phyloP scores from a whole-genome alignment of 2,329 filamentous ascomycete species.

The Aspergillus ruber region DNA sequence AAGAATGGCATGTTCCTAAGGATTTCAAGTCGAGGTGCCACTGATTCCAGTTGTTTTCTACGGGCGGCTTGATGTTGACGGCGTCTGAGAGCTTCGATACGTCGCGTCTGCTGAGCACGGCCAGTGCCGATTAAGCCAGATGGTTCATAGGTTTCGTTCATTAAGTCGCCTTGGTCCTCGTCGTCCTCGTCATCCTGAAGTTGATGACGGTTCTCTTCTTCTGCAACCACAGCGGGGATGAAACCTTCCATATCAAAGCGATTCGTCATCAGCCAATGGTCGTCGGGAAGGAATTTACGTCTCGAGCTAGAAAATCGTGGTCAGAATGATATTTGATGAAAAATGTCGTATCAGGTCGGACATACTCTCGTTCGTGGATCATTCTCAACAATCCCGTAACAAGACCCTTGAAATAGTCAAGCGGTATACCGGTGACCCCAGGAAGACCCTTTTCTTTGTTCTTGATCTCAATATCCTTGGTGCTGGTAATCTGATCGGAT shows the following conservation, averaged over 20 bases:
- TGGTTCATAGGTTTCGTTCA: constrained; percentile 27
- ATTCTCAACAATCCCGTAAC: constrained; percentile 76
- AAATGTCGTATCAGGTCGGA: neutral
- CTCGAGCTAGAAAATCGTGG: constrained; percentile 51
- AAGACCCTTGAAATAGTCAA: constrained; percentile 71
- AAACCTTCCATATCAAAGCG: constrained; percentile 84
- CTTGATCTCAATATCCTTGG: constrained; percentile 31
- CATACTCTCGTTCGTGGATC: constrained; percentile 78
- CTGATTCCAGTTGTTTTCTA: constrained; percentile 66
- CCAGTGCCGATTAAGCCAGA: constrained; percentile 49
- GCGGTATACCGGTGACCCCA: constrained; percentile 64
- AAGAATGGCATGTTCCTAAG: constrained; percentile 95
- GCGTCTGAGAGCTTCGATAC: constrained; percentile 56
- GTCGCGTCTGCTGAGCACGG: constrained; percentile 56
- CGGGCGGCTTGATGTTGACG: constrained; percentile 62
- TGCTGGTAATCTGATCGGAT: constrained; percentile 16
- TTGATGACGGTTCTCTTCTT: constrained; percentile 71
- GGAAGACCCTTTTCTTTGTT: constrained; percentile 46
- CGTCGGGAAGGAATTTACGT: constrained; percentile 70
- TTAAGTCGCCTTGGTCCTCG: constrained; percentile 44
- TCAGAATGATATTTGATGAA: neutral
- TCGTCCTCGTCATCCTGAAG: constrained; percentile 59
- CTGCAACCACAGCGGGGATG: constrained; percentile 74
- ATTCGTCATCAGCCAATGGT: constrained; percentile 91
- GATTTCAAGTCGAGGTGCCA: constrained; percentile 82